Percentiles rank a stretch among this genome's conserved stretches.
These are phyloP conservation scores for Mallotus repandus DNA, from an alignment of 441 rosid species.

Conservation along the genomic window DNA sequence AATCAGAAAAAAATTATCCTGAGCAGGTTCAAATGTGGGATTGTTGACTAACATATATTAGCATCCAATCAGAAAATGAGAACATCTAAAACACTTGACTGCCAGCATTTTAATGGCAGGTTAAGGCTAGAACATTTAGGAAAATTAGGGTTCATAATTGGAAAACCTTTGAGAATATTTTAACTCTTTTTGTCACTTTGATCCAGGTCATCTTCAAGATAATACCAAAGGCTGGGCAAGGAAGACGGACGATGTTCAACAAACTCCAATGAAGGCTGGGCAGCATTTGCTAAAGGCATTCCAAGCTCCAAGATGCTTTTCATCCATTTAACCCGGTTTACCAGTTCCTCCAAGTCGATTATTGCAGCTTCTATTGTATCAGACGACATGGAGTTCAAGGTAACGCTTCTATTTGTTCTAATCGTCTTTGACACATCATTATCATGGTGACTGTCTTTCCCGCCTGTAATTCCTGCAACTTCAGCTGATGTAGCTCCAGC, in stretches of 20 bases:
- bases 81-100: too few relatives aligned
- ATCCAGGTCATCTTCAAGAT: too few relatives aligned
- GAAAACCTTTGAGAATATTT: too few relatives aligned
- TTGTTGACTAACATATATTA: too few relatives aligned
- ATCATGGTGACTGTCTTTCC: slow-evolving; percentile 14
- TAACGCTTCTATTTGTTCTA: slow-evolving; percentile 32
- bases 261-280: slow-evolving; percentile 43
- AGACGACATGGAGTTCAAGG: slow-evolving; percentile 42
- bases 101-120: not conserved
- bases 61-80: not conserved
- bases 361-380: slow-evolving; percentile 56
- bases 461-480: slow-evolving; percentile 20
- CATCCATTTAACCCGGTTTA: slow-evolving; percentile 60
- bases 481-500: slow-evolving; percentile 25
- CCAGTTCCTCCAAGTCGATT: slow-evolving; percentile 62
- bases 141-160: not conserved
- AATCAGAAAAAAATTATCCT: not conserved
- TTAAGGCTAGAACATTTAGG: not conserved
- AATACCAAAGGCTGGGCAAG: not conserved
- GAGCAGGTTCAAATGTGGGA: not conserved
- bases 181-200: too few relatives aligned
- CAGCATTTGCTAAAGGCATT: slow-evolving; percentile 27
- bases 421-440: slow-evolving; percentile 30
- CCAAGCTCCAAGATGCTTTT: slow-evolving; percentile 40
- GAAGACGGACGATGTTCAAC: slow-evolving; percentile 40